phyloP scores from a whole-genome alignment of 1,284 basidiomycete genomes.

The Ganoderma lucidum region DNA sequence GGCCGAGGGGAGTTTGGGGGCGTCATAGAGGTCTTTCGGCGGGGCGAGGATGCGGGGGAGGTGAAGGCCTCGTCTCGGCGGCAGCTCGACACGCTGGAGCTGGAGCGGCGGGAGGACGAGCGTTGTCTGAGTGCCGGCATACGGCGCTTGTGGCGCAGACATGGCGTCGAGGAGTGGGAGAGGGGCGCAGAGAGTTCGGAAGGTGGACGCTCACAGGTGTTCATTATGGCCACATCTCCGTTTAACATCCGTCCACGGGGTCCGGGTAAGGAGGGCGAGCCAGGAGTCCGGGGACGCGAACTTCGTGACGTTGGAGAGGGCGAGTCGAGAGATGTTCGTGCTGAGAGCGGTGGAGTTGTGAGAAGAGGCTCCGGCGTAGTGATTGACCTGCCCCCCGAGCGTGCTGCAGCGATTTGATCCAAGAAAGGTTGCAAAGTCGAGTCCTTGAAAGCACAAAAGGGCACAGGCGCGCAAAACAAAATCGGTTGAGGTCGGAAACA shows the following conservation, averaged over 20 bases:
- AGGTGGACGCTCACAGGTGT: slow-evolving; percentile 27
- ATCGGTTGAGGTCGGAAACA: not conserved
- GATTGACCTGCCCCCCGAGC: slow-evolving; percentile 17
- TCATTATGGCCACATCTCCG: slow-evolving; percentile 17
- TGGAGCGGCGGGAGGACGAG: slow-evolving; percentile 46
- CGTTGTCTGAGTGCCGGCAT: slow-evolving; percentile 46
- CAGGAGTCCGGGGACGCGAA: slow-evolving; percentile 18
- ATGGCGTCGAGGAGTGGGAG: slow-evolving; percentile 34
- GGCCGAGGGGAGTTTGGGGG: slow-evolving; percentile 20
- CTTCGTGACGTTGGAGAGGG: slow-evolving; percentile 6
- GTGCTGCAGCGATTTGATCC: slow-evolving; percentile 28
- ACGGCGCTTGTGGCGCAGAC: slow-evolving; percentile 51
- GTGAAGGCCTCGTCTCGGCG: slow-evolving; percentile 15
- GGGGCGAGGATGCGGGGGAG: slow-evolving; percentile 12
- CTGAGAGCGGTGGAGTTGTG: slow-evolving; percentile 17
- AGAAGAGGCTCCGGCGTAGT: slow-evolving; percentile 5
- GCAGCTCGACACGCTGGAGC: slow-evolving; percentile 32
- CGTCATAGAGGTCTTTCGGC: slow-evolving; percentile 24
- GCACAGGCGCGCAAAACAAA: slow-evolving; percentile 1
- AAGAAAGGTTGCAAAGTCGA: slow-evolving; percentile 31
- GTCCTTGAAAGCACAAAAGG: slow-evolving; percentile 21
- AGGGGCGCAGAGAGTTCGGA: slow-evolving; percentile 9
- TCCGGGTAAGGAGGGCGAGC: not conserved
- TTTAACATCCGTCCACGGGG: slow-evolving; percentile 25
- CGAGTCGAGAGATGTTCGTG: slow-evolving; percentile 8